These are phyloP conservation scores for Tolypocladium pustulatum DNA, from an alignment of 2,329 filamentous ascomycete genomes.

Conservation along the genomic window DNA sequence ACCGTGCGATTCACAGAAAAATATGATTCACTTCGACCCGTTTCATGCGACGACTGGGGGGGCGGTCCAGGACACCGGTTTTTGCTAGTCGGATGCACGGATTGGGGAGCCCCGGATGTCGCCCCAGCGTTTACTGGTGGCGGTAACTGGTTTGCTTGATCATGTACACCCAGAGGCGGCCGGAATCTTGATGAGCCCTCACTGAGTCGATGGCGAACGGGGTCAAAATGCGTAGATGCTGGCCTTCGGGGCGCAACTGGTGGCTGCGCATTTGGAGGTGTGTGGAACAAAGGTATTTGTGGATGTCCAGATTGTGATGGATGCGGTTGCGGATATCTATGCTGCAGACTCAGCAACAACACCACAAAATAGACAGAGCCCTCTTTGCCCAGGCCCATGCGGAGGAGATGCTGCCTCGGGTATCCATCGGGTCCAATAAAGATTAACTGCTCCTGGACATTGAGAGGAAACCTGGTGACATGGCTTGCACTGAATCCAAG, in stretches of 20 bases:
- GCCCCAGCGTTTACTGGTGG: constrained; percentile 21
- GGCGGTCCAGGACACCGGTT: constrained; percentile 33
- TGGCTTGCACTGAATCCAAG: constrained; percentile 45
- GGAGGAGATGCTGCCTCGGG: constrained; percentile 36
- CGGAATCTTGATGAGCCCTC: constrained; percentile 18
- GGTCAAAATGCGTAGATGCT: constrained; percentile 36
- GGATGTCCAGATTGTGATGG: constrained; percentile 34
- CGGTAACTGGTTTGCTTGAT: not conserved
- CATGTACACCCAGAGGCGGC: not conserved
- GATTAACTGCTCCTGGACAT: constrained; percentile 43
- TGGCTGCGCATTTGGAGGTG: constrained; percentile 16
- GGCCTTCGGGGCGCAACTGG: constrained; percentile 33
- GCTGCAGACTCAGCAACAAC: constrained; percentile 29
- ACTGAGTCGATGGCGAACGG: constrained; percentile 28
- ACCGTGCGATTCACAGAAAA: constrained; percentile 20
- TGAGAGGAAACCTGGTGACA: constrained; percentile 38
- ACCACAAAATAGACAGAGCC: constrained; percentile 54
- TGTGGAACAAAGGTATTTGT: constrained; percentile 29
- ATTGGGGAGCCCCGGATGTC: constrained; percentile 15
- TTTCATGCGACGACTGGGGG: constrained; percentile 35
- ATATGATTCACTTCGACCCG: constrained; percentile 38
- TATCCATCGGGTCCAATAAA: constrained; percentile 44
- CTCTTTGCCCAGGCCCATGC: constrained; percentile 47
- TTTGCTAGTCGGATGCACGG: constrained; percentile 32
- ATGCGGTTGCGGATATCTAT: constrained; percentile 30